Evolutionary conservation across 1,139 yeast species (phyloP).

Genomic region (Lodderomyces metapsilosis): DNA sequence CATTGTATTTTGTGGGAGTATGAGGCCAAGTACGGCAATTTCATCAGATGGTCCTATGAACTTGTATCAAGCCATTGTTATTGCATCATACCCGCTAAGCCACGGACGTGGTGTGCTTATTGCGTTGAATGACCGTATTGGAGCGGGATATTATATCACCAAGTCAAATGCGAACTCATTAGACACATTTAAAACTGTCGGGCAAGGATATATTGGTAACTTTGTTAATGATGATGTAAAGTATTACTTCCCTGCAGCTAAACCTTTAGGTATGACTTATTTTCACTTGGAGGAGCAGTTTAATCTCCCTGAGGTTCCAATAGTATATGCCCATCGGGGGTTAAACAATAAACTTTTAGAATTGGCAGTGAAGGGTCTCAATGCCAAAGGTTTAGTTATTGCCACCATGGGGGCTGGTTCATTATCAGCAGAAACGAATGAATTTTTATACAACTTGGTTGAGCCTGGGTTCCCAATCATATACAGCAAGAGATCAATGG

Average conservation of each 20-base stretch:
- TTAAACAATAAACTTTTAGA: slow-evolving; percentile 48
- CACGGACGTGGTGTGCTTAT: slow-evolving; percentile 61
- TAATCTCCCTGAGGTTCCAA: slow-evolving; percentile 45
- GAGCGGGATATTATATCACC: slow-evolving; percentile 68
- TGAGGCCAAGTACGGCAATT: slow-evolving; percentile 70
- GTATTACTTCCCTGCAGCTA: slow-evolving; percentile 61
- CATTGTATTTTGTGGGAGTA: slow-evolving; percentile 66
- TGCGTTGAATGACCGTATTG: slow-evolving; percentile 64
- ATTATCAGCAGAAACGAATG: slow-evolving; percentile 51
- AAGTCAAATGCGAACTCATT: slow-evolving; percentile 68
- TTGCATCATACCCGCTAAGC: slow-evolving; percentile 53
- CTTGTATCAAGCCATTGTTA: slow-evolving; percentile 65
- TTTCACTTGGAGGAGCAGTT: slow-evolving; percentile 23
- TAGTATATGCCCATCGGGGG: slow-evolving; percentile 62
- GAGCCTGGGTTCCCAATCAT: slow-evolving; percentile 49
- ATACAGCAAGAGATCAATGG: slow-evolving; percentile 66
- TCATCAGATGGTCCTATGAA: slow-evolving; percentile 76
- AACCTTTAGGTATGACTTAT: slow-evolving; percentile 51
- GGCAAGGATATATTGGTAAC: slow-evolving; percentile 70
- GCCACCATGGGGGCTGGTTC: slow-evolving; percentile 78
- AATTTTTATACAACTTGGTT: slow-evolving; percentile 30
- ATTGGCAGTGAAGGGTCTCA: slow-evolving; percentile 41
- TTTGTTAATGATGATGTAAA: slow-evolving; percentile 66
- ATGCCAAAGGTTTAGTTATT: slow-evolving; percentile 53
- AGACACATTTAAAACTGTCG: slow-evolving; percentile 65